Conservation (phyloP, 176 grass and related monocot species). For the Aegilops longissima region DNA sequence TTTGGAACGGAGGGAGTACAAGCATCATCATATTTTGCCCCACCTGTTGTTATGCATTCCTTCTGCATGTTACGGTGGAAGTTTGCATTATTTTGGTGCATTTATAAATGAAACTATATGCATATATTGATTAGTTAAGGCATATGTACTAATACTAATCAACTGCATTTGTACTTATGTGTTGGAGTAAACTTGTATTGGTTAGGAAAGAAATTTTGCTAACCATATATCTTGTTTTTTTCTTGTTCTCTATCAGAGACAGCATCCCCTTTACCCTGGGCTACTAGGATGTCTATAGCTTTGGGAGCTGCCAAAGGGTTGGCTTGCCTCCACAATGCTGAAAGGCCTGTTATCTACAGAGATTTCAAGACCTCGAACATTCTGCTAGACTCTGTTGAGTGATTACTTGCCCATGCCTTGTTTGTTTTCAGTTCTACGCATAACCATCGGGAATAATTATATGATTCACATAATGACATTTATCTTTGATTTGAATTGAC, state of each 20-base stretch:
- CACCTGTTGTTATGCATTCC: not conserved
- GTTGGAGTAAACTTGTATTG: constrained; percentile 12
- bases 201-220: not conserved
- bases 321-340: constrained; percentile 92
- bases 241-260: constrained; percentile 56
- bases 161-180: not conserved
- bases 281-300: constrained; percentile 96
- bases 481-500: constrained; percentile 32
- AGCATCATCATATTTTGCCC: not conserved
- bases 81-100: not conserved
- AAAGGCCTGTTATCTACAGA: constrained; percentile 93
- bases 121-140: not conserved
- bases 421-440: constrained; percentile 24
- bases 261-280: constrained; percentile 74
- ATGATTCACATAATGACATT: constrained; percentile 12
- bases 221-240: not conserved
- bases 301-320: constrained; percentile 95
- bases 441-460: not conserved
- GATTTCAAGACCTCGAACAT: constrained; percentile 99
- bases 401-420: constrained; percentile 22
- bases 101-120: not conserved
- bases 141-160: not conserved
- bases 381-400: constrained; percentile 91
- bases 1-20: not conserved
- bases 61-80: not conserved